These are phyloP conservation scores for Endotrypanum monterogeii DNA, from an alignment of 208 protist species.

Conservation along the genomic window DNA sequence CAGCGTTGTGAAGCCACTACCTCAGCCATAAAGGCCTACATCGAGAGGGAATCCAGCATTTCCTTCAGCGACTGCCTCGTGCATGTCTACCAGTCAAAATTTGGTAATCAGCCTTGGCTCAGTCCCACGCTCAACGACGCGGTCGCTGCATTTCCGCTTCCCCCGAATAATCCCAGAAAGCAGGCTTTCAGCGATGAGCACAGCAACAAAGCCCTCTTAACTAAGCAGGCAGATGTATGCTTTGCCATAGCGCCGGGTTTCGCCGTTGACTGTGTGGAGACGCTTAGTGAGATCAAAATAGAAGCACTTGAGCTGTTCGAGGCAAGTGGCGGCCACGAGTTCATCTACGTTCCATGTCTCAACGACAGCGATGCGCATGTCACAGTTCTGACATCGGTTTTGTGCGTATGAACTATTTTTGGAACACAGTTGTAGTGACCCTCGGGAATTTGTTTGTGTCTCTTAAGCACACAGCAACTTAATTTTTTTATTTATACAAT, in stretches of 20 bases:
- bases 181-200: conserved; percentile 16
- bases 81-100: conserved; percentile 54
- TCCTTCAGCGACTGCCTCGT: conserved; percentile 19
- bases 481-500: background rate
- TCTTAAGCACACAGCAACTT: background rate
- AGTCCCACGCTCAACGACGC: conserved; percentile 36
- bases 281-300: conserved; percentile 33
- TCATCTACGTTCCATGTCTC: conserved; percentile 39
- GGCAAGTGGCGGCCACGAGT: conserved; percentile 25
- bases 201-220: conserved; percentile 5
- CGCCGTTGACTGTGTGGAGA: conserved; percentile 54
- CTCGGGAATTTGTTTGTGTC: background rate
- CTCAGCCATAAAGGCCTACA: conserved; percentile 2
- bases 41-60: conserved; percentile 13
- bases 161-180: background rate
- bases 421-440: background rate
- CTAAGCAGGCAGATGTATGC: conserved; percentile 18
- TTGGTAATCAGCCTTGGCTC: conserved; percentile 53
- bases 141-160: conserved; percentile 19
- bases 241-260: conserved; percentile 42
- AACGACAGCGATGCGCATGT: conserved; percentile 41
- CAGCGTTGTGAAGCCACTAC: conserved; percentile 36
- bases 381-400: conserved; percentile 15
- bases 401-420: background rate
- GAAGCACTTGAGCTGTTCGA: conserved; percentile 34